Evolutionary conservation across 352 stramenopile genomes (phyloP).

Genomic region (Globisporangium orthogonon): DNA sequence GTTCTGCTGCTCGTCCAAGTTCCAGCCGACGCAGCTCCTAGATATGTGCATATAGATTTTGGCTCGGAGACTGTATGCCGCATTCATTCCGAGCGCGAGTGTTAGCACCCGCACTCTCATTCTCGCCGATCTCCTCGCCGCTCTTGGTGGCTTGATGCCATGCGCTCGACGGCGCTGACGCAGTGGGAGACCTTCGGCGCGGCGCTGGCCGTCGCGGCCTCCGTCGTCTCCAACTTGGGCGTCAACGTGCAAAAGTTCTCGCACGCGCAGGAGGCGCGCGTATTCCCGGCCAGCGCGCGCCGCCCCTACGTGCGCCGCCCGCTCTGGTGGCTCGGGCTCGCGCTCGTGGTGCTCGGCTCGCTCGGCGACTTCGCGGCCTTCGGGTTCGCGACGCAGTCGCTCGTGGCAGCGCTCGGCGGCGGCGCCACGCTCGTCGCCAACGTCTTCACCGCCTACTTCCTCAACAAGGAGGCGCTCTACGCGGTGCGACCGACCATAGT

Average conservation of each 20-base stretch:
- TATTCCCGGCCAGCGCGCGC: slow-evolving; percentile 33
- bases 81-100: too few species aligned
- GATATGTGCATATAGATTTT: too few species aligned
- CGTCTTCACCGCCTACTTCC: slow-evolving; percentile 79
- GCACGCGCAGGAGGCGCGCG: slow-evolving; percentile 50
- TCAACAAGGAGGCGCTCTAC: slow-evolving; percentile 77
- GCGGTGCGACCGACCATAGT: slow-evolving; percentile 20
- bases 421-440: slow-evolving; percentile 86
- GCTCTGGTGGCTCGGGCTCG: slow-evolving; percentile 82
- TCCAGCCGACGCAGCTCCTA: too few species aligned
- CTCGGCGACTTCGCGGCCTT: slow-evolving; percentile 87
- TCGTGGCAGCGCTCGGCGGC: slow-evolving; percentile 82
- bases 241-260: slow-evolving; percentile 90
- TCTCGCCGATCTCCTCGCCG: too few species aligned
- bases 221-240: slow-evolving; percentile 84
- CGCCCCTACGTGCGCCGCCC: slow-evolving; percentile 80
- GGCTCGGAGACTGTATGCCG: too few species aligned
- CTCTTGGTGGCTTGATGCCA: too few species aligned
- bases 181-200: slow-evolving; percentile 81
- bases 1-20: too few species aligned
- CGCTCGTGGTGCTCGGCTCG: slow-evolving; percentile 73
- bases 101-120: too few species aligned
- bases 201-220: slow-evolving; percentile 66
- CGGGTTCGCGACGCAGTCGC: slow-evolving; percentile 85
- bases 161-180: slow-evolving; percentile 28